Evolutionary conservation across 345 rosid species (phyloP), one percentile per base, ranked within the genome.

Genomic region (Angophora floribunda): DNA sequence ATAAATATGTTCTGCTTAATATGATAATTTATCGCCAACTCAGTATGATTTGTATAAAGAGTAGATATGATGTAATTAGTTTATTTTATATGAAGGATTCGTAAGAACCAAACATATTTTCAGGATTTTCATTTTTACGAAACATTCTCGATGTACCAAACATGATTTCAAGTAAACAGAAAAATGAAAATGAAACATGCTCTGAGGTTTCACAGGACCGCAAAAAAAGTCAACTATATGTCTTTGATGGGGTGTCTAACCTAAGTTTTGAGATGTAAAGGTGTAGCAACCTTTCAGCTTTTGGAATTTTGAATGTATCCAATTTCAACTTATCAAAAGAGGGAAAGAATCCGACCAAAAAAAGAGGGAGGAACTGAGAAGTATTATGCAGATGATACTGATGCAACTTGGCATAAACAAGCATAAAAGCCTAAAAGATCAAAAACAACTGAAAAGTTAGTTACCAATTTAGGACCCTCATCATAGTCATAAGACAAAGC

Each of bases 381-480:
- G 49, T 32, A 50, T 6, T 61, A 28, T 3, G 22, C 41, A 53
- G 55, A 51, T 51, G 41, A 49, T 51, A 52, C 59, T 52, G 13
- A 36, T 51, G 17, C 15, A 53, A 85, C 86, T 51, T 51, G 19
- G 53, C 36, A 85, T 9, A 51, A 51, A 28, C 26, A n/a, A 50
- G 57, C 13, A 3, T 19, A 36, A 47, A 75, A 1, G 14, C 82
- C 45, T 19, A 36, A 75, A 75, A 75, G 82, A 75, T 75, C 82
- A 3, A 75, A 36, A 75, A 75, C 14, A 75, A 41, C 49, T 4
- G 2, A 75, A 80, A 52, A 57, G 45, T 52, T 84, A 44, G 91
- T 53, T 93, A 97, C 99, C 97, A 97, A 90, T 92, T 95, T 95
- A 89, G 99, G 99, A 87, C 97, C 97, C 86, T 96, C 98, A 47